Evolutionary conservation across 352 stramenopile species (phyloP).

Genomic region (Aphanomyces invadans): DNA sequence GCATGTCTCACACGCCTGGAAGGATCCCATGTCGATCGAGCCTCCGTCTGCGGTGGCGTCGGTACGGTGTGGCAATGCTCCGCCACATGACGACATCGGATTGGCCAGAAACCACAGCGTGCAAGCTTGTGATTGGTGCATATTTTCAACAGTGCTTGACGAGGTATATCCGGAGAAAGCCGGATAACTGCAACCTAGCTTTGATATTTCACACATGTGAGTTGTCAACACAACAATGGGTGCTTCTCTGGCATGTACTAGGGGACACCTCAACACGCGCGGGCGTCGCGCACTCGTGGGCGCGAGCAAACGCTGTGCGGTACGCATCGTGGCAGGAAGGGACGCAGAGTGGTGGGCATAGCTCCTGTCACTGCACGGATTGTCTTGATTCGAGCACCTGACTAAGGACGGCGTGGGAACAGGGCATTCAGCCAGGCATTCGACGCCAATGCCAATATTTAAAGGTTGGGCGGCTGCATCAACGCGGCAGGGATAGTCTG

Average conservation of each 20-base stretch:
- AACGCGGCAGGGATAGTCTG: not conserved
- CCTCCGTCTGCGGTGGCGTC: too few species aligned
- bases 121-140: not conserved
- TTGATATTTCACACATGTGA: too few species aligned
- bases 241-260: not conserved
- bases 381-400: not conserved
- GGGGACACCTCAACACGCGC: not conserved
- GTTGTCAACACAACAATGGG: too few species aligned
- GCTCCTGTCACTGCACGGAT: not conserved
- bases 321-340: not conserved
- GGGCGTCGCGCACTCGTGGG: not conserved
- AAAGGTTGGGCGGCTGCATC: not conserved
- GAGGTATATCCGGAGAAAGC: too few species aligned
- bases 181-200: too few species aligned
- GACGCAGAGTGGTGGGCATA: not conserved
- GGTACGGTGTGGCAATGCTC: too few species aligned
- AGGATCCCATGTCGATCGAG: conserved; percentile 6
- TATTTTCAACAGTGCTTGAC: not conserved
- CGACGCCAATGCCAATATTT: not conserved
- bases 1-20: conserved; percentile 17
- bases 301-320: not conserved
- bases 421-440: not conserved
- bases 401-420: not conserved
- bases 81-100: not conserved
- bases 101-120: not conserved